Evolutionary conservation across 305 asterid genomes (phyloP).

Genomic region (Fraxinus greggii): DNA sequence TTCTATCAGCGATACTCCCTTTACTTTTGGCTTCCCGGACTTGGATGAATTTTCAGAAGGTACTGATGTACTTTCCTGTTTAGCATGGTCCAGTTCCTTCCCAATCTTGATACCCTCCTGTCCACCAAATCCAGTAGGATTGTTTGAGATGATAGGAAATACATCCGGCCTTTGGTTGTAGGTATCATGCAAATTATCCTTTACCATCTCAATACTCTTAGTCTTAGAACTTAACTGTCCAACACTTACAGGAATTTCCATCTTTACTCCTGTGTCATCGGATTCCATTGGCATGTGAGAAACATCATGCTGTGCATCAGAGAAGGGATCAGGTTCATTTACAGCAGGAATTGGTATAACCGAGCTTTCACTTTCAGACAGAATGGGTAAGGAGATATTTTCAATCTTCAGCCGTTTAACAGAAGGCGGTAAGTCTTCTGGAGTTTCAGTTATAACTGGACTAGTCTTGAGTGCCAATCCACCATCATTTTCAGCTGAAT

Average conservation of each 20-base stretch:
- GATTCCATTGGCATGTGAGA: constrained; percentile 39
- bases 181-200: constrained; percentile 46
- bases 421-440: constrained; percentile 67
- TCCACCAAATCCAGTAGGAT: constrained; percentile 38
- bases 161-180: constrained; percentile 43
- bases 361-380: constrained; percentile 44
- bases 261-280: constrained; percentile 52
- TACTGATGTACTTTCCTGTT: constrained; percentile 45
- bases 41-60: constrained; percentile 66
- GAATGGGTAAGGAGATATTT: constrained; percentile 44
- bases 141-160: constrained; percentile 38
- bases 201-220: constrained; percentile 36
- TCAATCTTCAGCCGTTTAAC: constrained; percentile 75
- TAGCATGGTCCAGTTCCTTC: constrained; percentile 55
- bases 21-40: constrained; percentile 88
- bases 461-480: constrained; percentile 37
- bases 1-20: constrained; percentile 94
- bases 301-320: constrained; percentile 36
- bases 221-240: constrained; percentile 50
- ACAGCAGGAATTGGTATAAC: constrained; percentile 40
- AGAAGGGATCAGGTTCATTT: constrained; percentile 36
- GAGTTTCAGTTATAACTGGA: constrained; percentile 43
- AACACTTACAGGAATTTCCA: constrained; percentile 49
- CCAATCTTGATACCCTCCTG: constrained; percentile 57
- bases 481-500: constrained; percentile 48